Conservation (phyloP, 2,329 filamentous ascomycete genomes). For the Xylaria sp. region DNA sequence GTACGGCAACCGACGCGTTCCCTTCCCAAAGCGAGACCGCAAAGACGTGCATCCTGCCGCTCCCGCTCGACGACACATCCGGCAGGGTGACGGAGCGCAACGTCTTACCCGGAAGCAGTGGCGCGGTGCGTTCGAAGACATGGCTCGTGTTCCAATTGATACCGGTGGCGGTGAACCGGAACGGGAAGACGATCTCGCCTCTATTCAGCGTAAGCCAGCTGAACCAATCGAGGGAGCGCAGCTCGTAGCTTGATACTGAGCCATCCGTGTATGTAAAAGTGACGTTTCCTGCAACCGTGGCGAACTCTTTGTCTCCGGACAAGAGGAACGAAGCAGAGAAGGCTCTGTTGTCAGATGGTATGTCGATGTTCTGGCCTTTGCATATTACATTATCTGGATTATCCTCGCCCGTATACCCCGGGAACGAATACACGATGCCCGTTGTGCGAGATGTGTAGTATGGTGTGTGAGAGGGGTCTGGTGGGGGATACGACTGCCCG, state of each 20-base stretch:
- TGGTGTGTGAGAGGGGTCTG: conserved; percentile 45
- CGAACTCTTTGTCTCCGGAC: conserved; percentile 54
- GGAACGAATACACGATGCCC: conserved; percentile 56
- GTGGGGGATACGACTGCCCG: conserved; percentile 56
- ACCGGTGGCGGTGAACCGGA: conserved; percentile 52
- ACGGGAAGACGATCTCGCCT: conserved; percentile 59
- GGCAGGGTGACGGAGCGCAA: conserved; percentile 56
- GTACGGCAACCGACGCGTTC: conserved; percentile 47
- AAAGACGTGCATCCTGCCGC: conserved; percentile 56
- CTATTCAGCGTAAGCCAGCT: conserved; percentile 58
- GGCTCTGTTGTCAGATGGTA: conserved; percentile 44
- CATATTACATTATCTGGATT: conserved; percentile 58
- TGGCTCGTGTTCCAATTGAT: conserved; percentile 53
- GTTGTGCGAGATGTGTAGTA: conserved; percentile 55
- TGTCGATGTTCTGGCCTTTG: conserved; percentile 53
- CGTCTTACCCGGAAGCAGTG: conserved; percentile 53
- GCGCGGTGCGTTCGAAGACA: conserved; percentile 58
- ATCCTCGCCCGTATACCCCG: conserved; percentile 53
- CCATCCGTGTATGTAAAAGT: conserved; percentile 57
- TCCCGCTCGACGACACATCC: conserved; percentile 50
- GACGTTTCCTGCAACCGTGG: conserved; percentile 54
- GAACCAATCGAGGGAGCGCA: conserved; percentile 58
- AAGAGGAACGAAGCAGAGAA: conserved; percentile 58
- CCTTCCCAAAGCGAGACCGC: conserved; percentile 53
- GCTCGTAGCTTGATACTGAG: conserved; percentile 53